Base-by-base conservation (phyloP, 495 filamentous ascomycete species). In the Hypoxylon cercidicola region DNA sequence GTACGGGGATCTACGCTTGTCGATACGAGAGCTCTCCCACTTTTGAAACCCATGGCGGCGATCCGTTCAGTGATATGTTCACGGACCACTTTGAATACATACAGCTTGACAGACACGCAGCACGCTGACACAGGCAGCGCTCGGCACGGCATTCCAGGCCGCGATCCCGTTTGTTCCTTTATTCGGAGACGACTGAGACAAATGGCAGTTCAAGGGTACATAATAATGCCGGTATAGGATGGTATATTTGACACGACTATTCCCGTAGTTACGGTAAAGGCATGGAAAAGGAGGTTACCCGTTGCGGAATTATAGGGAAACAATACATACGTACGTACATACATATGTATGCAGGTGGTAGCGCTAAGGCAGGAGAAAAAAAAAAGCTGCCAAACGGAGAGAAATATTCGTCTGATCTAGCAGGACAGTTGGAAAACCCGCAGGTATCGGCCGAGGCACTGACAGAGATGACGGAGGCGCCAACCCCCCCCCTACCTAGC, bases 341-440 rank as follows among this genome's bases (percentile, higher is more conserved):
- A 40, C 19, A 2, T 44, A 61, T 32, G 53, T 61, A 66, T 61
- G 64, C 57, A 66, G 52, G 64, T 66, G 57, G 59, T 13, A 68
- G 60, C 64, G 64, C 64, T 68, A 68, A 63, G 59, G 64, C 64
- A 68, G 64, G 64, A 68, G 64, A 56, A 68, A 55, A 51, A 68
- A 59, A 56, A 68, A 55, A 51, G 49, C 48, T 68, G 59, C 64
- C 64, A 68, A 62, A 58, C 59, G 48, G 64, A 68, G 53, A 25
- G 49, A 43, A 51, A 66, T 62, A 52, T 67, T 67, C 64, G 40
- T 67, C 64, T 60, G 64, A 67, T 67, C 58, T 67, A 55, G 23
- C 35, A 35, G 43, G 53, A n/a, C n/a, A 21, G 19, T 9, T 21
- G 8, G 58, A 45, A n/a, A 41, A 41, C 7, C 15, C 16, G n/a